Evolutionary conservation across 2,329 filamentous ascomycete species (phyloP), one percentile per base, ranked within the genome.

Genomic region (Colletotrichum nymphaeae): DNA sequence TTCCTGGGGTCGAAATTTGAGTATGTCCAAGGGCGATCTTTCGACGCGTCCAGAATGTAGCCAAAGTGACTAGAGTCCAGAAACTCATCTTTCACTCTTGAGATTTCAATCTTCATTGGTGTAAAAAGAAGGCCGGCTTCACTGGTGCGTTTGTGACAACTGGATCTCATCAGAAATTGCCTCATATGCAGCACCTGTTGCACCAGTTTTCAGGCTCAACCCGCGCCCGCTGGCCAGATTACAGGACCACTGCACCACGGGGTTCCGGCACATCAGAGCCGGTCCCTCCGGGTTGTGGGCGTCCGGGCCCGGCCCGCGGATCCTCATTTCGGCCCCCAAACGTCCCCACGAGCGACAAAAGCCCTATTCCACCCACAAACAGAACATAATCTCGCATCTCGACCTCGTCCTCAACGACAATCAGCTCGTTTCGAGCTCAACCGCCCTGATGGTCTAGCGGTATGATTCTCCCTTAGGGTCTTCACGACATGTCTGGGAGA

Each of bases 381-480:
- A 4, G 1, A 42, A 42, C 5, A 60, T 60, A 9, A 8, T 24
- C 8, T 19, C 0, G 12, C 14, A 42, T 16, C 2, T 11, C 3
- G 57, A 4, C 2, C 0, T 1, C 7, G 3, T 1, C 1, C 1
- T 42, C 16, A 42, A 4, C 57, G 2, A 28, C 11, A 19, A 19
- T 0, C 12, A 56, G n/a, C 32, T 42, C 32, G 11, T 1, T 16
- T 42, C 3, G 11, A 60, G 19, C 4, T 26, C 7, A 1, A 8
- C n/a, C 12, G 63, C 63, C 63, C 63, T 65, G 63, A 65, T 65
- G 63, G 63, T 65, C 63, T 65, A 65, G 63, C 63, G 63, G 63
- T 56, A 65, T 65, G 63, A 56, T 65, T 65, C 63, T 65, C 49
- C 63, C 63, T 65, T 65, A 56, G 52, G 63, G 63, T 56, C 8